Base-by-base conservation (phyloP, 2,329 filamentous ascomycete species). In the Penicillium sp. region DNA sequence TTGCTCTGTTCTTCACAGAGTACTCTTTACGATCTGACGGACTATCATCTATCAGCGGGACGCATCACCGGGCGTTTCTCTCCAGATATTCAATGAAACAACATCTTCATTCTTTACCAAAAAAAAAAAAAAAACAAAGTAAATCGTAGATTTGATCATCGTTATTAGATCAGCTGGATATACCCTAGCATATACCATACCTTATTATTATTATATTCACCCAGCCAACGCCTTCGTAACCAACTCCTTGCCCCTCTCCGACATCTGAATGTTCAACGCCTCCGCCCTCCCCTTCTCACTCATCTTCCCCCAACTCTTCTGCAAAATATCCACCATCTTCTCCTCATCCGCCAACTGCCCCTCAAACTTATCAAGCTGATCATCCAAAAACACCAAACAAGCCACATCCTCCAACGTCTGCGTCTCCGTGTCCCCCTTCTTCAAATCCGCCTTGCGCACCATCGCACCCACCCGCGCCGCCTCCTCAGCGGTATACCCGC, bases 361-460 rank as follows among this genome's bases (percentile, higher is more conserved):
- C 79, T 91, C 89, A 75, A 95, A 96, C 52, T 84, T 85, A 68
- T 93, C 91, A 63, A 96, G 89, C 71, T 95, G 90, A 72, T 94
- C 91, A 72, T 95, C 91, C 64, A 96, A 77, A 73, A 96, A 96
- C 31, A 96, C 91, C 56, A 96, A 77, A 71, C 91, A 96, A 3
- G 92, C 92, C 47, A 92, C 89, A 77, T 96, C 92, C 78, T 96
- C 92, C 61, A 96, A 80, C 6, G 85, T 82, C 79, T 94, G 89
- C 55, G 88, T 87, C 59, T 81, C 79, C 24, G 76, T 69, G 52
- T 75, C 72, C 16, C 70, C 72, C 55, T 79, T 77, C 70, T 82
- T 83, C 66, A 96, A 77, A 56, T 87, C 86, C 72, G 95, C 90
- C 77, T 96, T 96, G 61, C 89, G 82, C 54, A 96, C 88, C 74